Conservation (phyloP, 441 rosid species). For the Raphanus hybrid region DNA sequence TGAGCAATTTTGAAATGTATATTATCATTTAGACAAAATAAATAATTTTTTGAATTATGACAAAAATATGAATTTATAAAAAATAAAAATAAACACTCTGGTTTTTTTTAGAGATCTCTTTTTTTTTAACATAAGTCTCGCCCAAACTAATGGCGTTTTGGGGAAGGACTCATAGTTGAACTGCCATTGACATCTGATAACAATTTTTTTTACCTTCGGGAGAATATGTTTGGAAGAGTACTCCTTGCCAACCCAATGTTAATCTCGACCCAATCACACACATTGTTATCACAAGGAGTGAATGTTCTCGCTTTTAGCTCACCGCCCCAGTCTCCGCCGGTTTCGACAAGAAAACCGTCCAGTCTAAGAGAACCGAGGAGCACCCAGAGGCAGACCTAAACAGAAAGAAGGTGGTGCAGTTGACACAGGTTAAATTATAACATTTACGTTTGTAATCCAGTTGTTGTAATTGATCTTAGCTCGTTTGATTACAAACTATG, state of each 20-base stretch:
- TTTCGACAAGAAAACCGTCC: slow-evolving; percentile 56
- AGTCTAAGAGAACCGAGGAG: slow-evolving; percentile 56
- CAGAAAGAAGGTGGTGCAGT: no score
- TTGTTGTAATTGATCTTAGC: no score
- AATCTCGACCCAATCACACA: not conserved
- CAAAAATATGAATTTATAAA: no score
- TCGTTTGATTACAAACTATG: no score
- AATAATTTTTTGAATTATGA: no score
- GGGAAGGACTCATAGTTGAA: slow-evolving; percentile 30
- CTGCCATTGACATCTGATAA: not conserved
- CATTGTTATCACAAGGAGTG: slow-evolving; percentile 41
- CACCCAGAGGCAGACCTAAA: slow-evolving; percentile 42
- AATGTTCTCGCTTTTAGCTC: slow-evolving; percentile 47
- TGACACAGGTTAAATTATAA: no score
- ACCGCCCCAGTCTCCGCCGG: slow-evolving; percentile 58
- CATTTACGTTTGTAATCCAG: no score
- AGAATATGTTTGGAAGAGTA: slow-evolving; percentile 33
- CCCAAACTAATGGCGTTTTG: slow-evolving; percentile 45
- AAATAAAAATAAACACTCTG: no score
- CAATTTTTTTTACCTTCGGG: slow-evolving; percentile 40
- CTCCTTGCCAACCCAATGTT: not conserved
- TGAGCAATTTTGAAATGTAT: no score
- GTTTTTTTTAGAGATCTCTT: slow-evolving; percentile 26
- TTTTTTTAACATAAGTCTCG: slow-evolving; percentile 44
- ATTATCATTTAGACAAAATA: no score